phyloP scores from a whole-genome alignment of 1,139 yeast species.

The Hansenula anomala region DNA sequence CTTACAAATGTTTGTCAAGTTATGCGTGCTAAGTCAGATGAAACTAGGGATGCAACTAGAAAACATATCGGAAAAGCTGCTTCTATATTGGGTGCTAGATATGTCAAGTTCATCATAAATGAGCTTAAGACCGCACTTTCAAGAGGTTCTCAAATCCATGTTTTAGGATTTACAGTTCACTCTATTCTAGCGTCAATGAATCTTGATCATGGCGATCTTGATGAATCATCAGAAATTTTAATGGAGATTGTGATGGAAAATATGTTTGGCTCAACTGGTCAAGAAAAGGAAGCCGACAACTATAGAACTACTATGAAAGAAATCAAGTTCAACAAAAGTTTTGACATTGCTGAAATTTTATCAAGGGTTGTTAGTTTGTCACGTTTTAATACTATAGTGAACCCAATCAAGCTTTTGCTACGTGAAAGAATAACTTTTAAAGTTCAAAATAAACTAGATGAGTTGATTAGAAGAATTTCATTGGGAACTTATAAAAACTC shows the following conservation, averaged over 20 bases:
- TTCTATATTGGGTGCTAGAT: conserved; percentile 62
- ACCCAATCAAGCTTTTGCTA: conserved; percentile 65
- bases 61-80: conserved; percentile 68
- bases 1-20: conserved; percentile 85
- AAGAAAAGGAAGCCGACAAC: conserved; percentile 93
- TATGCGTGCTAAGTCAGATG: conserved; percentile 81
- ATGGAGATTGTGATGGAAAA: conserved; percentile 86
- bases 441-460: conserved; percentile 74
- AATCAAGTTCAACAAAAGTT: conserved; percentile 84
- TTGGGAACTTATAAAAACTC: conserved; percentile 70
- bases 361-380: conserved; percentile 61
- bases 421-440: conserved; percentile 62
- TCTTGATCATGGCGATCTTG: conserved; percentile 68
- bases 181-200: conserved; percentile 54
- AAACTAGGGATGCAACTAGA: conserved; percentile 82
- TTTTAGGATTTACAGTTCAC: conserved; percentile 85
- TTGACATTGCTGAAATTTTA: conserved; percentile 78
- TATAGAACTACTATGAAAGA: conserved; percentile 85
- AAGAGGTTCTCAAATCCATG: conserved; percentile 92
- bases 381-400: conserved; percentile 54
- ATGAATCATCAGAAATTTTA: conserved; percentile 57
- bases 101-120: conserved; percentile 66
- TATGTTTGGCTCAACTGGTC: conserved; percentile 86
- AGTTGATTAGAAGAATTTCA: conserved; percentile 69
- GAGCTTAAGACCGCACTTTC: conserved; percentile 78